A percentile compares a stretch with the other conserved stretches of the same genome.
Conservation (phyloP, 2,329 filamentous ascomycete species). For the Fusarium hainanense region DNA sequence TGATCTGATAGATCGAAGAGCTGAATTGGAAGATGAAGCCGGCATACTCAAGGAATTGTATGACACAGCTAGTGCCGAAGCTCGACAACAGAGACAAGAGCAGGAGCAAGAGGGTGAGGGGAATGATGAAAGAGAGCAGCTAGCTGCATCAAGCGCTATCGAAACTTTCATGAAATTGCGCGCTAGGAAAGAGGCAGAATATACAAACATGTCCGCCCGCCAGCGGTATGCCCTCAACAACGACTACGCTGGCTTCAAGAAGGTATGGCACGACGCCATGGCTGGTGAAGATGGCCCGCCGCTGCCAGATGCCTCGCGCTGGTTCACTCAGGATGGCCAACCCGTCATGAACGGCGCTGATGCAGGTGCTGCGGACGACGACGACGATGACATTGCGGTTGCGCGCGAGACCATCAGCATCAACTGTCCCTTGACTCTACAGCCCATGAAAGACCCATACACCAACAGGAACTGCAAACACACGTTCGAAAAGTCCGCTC, state of each 20-base stretch:
- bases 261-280: constrained; percentile 65
- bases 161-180: constrained; percentile 53
- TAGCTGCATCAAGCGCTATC: constrained; percentile 43
- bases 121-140: constrained; percentile 43
- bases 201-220: constrained; percentile 55
- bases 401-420: constrained; percentile 71
- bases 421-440: constrained; percentile 76
- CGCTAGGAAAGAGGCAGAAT: constrained; percentile 55
- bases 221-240: constrained; percentile 67
- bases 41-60: constrained; percentile 53
- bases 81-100: constrained; percentile 14
- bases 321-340: constrained; percentile 62
- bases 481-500: constrained; percentile 74
- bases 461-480: constrained; percentile 76
- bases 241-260: constrained; percentile 69
- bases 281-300: constrained; percentile 61
- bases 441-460: constrained; percentile 72
- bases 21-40: constrained; percentile 62
- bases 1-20: constrained; percentile 60
- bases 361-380: constrained; percentile 54
- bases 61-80: constrained; percentile 43
- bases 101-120: constrained; percentile 30
- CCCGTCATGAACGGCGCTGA: constrained; percentile 52
- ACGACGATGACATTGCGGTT: constrained; percentile 76
- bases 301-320: constrained; percentile 63